These are phyloP conservation scores for Pseudozyma thailandica DNA, from an alignment of 1,284 basidiomycete genomes.

Conservation along the genomic window DNA sequence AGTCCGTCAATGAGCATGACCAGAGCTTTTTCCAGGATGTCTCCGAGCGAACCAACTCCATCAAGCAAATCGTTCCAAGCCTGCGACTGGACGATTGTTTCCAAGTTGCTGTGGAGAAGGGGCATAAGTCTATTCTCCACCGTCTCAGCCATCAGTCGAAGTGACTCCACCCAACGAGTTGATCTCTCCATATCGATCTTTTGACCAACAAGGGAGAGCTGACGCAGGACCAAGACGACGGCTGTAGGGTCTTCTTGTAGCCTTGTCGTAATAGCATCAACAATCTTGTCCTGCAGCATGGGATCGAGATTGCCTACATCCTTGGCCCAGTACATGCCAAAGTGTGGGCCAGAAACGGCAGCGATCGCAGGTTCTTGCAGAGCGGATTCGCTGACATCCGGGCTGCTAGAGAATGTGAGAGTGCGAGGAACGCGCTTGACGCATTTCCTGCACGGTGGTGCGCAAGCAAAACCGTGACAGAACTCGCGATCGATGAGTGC, in stretches of 20 bases:
- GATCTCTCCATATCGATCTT: slow-evolving; percentile 54
- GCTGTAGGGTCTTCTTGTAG: slow-evolving; percentile 29
- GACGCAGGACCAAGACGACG: slow-evolving; percentile 40
- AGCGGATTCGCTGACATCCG: slow-evolving; percentile 53
- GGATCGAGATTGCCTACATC: slow-evolving; percentile 59
- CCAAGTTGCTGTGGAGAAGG: slow-evolving; percentile 43
- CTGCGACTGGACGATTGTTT: slow-evolving; percentile 42
- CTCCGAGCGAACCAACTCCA: slow-evolving; percentile 52
- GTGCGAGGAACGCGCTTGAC: slow-evolving; percentile 57
- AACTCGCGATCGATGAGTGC: slow-evolving; percentile 59
- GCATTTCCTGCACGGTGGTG: slow-evolving; percentile 61
- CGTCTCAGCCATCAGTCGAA: slow-evolving; percentile 58
- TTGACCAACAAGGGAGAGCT: slow-evolving; percentile 51
- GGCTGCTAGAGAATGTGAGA: slow-evolving; percentile 50
- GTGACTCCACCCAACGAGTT: slow-evolving; percentile 55
- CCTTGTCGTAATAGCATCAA: slow-evolving; percentile 32
- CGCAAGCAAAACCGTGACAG: slow-evolving; percentile 60
- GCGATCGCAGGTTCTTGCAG: slow-evolving; percentile 35
- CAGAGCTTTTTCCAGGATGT: slow-evolving; percentile 57
- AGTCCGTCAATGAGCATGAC: slow-evolving; percentile 60
- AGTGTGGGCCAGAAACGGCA: slow-evolving; percentile 51
- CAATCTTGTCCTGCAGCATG: slow-evolving; percentile 44
- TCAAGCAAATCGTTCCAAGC: slow-evolving; percentile 55
- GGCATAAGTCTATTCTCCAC: slow-evolving; percentile 49
- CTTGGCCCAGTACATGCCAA: slow-evolving; percentile 61